Evolutionary conservation across 306 rosid genomes (phyloP).

Genomic region (Ormosia emarginata): DNA sequence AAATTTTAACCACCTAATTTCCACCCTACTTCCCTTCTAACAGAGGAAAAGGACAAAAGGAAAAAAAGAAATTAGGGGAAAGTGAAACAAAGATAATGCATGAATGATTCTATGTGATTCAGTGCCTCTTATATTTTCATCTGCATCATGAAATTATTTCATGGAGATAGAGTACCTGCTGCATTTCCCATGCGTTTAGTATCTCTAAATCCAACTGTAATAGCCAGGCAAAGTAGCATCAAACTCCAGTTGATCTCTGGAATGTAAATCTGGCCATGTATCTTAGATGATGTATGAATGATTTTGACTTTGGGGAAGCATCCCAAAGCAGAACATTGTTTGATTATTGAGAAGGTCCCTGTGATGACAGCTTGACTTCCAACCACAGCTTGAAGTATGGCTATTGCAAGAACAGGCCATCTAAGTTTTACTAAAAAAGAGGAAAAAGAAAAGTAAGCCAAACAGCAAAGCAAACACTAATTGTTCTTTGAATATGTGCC

Average conservation of each 20-base stretch:
- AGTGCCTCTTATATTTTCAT: not conserved
- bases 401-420: slow-evolving; percentile 92
- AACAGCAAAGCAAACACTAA: not conserved
- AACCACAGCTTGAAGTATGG: slow-evolving; percentile 94
- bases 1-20: not conserved
- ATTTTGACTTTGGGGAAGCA: slow-evolving; percentile 92
- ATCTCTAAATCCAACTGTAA: slow-evolving; percentile 86
- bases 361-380: slow-evolving; percentile 98
- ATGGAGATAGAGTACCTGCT: slow-evolving; percentile 57
- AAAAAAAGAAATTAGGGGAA: not conserved
- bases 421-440: slow-evolving; percentile 55
- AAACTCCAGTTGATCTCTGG: slow-evolving; percentile 94
- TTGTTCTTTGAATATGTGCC: not conserved
- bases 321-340: slow-evolving; percentile 84
- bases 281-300: slow-evolving; percentile 80
- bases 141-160: not conserved
- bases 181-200: slow-evolving; percentile 99
- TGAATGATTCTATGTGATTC: not conserved
- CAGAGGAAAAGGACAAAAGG: not conserved
- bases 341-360: slow-evolving; percentile 93
- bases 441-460: slow-evolving; percentile 15
- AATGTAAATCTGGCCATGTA: slow-evolving; percentile 92
- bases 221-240: slow-evolving; percentile 82
- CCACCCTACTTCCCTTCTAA: not conserved
- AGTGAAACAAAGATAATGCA: not conserved